phyloP scores from a whole-genome alignment of 139 green algal species.

The Chloropicon primus region DNA sequence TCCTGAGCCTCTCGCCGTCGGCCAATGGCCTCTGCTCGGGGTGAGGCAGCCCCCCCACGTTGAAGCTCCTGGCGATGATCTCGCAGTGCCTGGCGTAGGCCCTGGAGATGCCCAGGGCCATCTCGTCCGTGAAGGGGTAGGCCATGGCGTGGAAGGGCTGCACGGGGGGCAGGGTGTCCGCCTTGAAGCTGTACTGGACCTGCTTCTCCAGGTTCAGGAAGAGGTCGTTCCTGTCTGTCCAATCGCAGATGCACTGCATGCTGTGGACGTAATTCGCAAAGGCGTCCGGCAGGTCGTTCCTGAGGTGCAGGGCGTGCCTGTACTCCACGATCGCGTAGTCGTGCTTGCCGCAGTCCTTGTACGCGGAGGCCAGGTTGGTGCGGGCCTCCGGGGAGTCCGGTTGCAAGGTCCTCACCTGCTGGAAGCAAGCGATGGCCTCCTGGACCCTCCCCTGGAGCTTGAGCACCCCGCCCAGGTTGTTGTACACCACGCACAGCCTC shows the following conservation, averaged over 20 bases:
- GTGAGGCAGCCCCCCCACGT: constrained; percentile 33
- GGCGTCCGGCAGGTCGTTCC: constrained; percentile 58
- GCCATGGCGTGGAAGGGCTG: constrained; percentile 91
- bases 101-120: constrained; percentile 25
- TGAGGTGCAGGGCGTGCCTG: constrained; percentile 43
- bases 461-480: constrained; percentile 61
- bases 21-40: constrained; percentile 27
- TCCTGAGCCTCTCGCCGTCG: constrained; percentile 30
- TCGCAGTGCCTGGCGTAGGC: constrained; percentile 31
- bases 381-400: constrained; percentile 43
- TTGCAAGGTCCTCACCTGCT: constrained; percentile 54
- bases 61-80: constrained; percentile 24
- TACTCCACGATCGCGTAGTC: constrained; percentile 61
- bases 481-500: constrained; percentile 59
- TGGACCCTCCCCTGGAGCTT: constrained; percentile 27
- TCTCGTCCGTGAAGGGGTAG: constrained; percentile 59
- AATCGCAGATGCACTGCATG: constrained; percentile 73
- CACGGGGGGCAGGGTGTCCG: constrained; percentile 44
- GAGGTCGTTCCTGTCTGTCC: constrained; percentile 42
- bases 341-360: constrained; percentile 56
- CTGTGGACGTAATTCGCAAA: constrained; percentile 74
- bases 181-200: constrained; percentile 32
- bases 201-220: constrained; percentile 46
- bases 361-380: constrained; percentile 59
- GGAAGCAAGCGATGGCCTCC: constrained; percentile 68